Evolutionary conservation across 2,329 filamentous ascomycete species (phyloP), one percentile per base, ranked within the genome.

Genomic region (Aureobasidium zeae): DNA sequence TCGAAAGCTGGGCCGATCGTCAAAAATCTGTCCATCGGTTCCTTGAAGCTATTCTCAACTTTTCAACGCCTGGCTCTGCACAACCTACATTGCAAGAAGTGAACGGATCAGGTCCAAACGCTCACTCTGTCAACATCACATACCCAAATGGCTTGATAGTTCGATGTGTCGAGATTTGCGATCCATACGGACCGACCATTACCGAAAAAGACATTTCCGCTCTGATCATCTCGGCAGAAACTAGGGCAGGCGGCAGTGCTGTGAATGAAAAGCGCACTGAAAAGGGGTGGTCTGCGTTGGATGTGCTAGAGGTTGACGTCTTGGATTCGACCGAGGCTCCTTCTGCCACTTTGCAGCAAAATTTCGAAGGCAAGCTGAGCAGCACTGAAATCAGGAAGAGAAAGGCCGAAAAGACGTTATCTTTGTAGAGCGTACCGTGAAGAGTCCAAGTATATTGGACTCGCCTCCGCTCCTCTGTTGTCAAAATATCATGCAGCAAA

Each of bases 171-270:
- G 77, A 87, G 57, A 87, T 98, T 44, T 80, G 82, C 54, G 88
- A 98, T 59, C 75, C 83, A 0, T 96, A 83, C 62, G 91, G 91
- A 0, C 91, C 91, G 3, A 95, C 91, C 0, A 84, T 94, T 49
- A 86, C 85, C 0, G 80, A 89, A 46, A 74, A 85, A 59, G 68
- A 73, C 21, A 82, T 96, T 49, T 79, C 83, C 32, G 85, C 81
- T 1, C 71, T 98, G 44, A 81, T 94, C 3, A 79, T 96, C 5
- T 95, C 88, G 5, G 81, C 76, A 10, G 91, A 98, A 68, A 96
- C 91, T 12, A 75, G 85, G 41, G 73, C 79, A 1, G 91, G 91
- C 24, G 91, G 88, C 4, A 70, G 77, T 47, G 84, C 84, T 0
- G 86, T 98, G 52, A 98, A 98, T 58, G 73, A 82, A n/a, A 84